Conservation (phyloP, 2,329 filamentous ascomycete species). For the Scopulariopsis brevicaulis region DNA sequence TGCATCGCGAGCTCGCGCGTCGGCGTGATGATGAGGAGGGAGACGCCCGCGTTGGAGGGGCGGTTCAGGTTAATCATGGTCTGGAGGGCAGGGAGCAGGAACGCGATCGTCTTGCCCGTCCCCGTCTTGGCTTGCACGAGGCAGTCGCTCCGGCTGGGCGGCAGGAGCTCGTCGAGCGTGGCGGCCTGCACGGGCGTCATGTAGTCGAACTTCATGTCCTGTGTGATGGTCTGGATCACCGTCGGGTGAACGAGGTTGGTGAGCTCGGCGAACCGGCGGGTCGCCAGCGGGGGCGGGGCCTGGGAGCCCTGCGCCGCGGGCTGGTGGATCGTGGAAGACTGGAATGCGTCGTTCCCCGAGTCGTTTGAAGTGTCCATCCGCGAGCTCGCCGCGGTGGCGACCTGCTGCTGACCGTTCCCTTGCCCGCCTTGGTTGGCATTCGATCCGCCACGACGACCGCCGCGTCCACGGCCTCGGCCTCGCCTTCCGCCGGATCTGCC, state of each 20-base stretch:
- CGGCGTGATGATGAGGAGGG: constrained; percentile 55
- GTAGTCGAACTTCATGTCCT: constrained; percentile 36
- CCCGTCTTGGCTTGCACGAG: constrained; percentile 80
- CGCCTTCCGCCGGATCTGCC: neutral
- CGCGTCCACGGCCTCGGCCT: neutral
- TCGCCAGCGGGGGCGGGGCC: constrained; percentile 27
- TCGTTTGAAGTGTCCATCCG: neutral
- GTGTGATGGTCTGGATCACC: constrained; percentile 33
- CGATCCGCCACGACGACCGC: neutral
- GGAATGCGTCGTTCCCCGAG: neutral
- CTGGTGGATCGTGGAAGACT: neutral
- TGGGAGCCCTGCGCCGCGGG: constrained; percentile 15
- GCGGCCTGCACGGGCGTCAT: constrained; percentile 46
- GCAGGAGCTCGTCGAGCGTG: constrained; percentile 34
- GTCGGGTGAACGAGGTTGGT: constrained; percentile 30
- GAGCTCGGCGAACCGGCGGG: constrained; percentile 33
- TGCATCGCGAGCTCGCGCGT: constrained; percentile 62
- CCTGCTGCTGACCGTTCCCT: neutral
- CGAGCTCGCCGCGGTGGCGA: neutral
- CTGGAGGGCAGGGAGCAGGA: constrained; percentile 74
- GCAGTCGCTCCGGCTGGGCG: constrained; percentile 33
- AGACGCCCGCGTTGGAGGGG: constrained; percentile 28
- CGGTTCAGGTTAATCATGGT: constrained; percentile 46
- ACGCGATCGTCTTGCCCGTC: constrained; percentile 78
- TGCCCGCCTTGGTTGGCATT: neutral